These are phyloP conservation scores for Populus tremula DNA, from an alignment of 345 rosid species.

Conservation along the genomic window DNA sequence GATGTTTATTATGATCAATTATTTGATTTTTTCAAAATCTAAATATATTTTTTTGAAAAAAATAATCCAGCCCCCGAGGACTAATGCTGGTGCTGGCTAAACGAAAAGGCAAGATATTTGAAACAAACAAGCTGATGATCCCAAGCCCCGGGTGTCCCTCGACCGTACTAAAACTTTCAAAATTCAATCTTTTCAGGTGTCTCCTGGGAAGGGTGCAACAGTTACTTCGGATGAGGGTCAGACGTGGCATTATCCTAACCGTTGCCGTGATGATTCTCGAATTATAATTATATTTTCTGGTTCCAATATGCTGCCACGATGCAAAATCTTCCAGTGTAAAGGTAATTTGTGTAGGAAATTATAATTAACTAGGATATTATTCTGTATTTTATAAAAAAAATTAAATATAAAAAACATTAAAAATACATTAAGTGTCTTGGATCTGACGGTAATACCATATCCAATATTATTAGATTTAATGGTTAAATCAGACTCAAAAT, in stretches of 20 bases:
- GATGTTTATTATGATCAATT: too few species aligned
- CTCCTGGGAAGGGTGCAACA: not conserved
- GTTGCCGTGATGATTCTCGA: not conserved
- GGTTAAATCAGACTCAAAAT: fast-evolving
- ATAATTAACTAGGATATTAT: too few species aligned
- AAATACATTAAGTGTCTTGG: too few species aligned
- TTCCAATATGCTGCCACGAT: not conserved
- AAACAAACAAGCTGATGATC: not conserved
- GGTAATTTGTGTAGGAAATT: too few species aligned
- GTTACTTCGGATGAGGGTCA: not conserved
- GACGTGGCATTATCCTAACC: not conserved
- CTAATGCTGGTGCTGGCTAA: not conserved
- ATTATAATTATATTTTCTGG: not conserved
- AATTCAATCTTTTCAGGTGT: not conserved
- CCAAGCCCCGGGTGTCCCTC: not conserved
- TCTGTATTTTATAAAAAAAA: too few species aligned
- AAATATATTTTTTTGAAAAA: too few species aligned
- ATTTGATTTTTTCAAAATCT: too few species aligned
- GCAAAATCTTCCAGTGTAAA: too few species aligned
- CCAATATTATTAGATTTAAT: fast-evolving
- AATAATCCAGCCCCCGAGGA: too few species aligned
- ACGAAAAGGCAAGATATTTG: not conserved
- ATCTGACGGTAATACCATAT: fast-evolving
- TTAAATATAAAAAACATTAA: too few species aligned
- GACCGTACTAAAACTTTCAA: slow-evolving; percentile 12